phyloP scores from a whole-genome alignment of 495 filamentous ascomycete species.

The Jackrogersella minutella region DNA sequence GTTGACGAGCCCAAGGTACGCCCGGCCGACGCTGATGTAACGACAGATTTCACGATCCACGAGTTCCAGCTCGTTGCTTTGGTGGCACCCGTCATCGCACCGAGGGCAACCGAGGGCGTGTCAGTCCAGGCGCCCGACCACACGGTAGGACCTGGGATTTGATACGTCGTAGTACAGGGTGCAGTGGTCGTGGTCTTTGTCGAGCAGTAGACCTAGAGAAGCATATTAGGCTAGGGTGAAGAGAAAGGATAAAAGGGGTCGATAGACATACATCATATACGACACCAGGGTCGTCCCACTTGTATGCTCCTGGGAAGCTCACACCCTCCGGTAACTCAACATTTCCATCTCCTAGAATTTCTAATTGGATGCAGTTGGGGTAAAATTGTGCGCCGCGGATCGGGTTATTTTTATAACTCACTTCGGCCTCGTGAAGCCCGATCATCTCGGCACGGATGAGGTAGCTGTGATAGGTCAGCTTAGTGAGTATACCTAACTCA shows the following conservation, averaged over 20 bases:
- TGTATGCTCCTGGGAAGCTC: constrained; percentile 48
- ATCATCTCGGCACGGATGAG: constrained; percentile 58
- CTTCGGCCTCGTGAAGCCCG: constrained; percentile 55
- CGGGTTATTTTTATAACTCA: constrained; percentile 41
- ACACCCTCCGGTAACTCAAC: constrained; percentile 44
- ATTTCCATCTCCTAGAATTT: constrained; percentile 49
- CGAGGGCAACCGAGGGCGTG: constrained; percentile 44
- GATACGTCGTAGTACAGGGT: constrained; percentile 44
- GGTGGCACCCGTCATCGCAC: constrained; percentile 33
- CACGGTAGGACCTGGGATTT: constrained; percentile 43
- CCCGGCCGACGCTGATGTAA: constrained; percentile 43
- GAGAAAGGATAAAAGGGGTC: not conserved
- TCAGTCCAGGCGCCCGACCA: constrained; percentile 49
- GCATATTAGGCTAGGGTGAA: not conserved
- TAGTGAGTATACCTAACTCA: no score
- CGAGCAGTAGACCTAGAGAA: constrained; percentile 43
- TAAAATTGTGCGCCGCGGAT: constrained; percentile 57
- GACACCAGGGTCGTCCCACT: constrained; percentile 45
- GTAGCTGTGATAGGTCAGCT: no score
- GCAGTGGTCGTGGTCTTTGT: constrained; percentile 40
- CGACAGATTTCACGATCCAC: constrained; percentile 48
- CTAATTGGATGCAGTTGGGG: constrained; percentile 55
- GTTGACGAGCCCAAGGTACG: constrained; percentile 37
- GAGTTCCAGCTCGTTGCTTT: constrained; percentile 45
- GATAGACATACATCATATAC: constrained; percentile 42